Percentiles rank a stretch among this genome's conserved stretches.
phyloP scores from a whole-genome alignment of 106 monocot species.

The Platanthera zijinensis region DNA sequence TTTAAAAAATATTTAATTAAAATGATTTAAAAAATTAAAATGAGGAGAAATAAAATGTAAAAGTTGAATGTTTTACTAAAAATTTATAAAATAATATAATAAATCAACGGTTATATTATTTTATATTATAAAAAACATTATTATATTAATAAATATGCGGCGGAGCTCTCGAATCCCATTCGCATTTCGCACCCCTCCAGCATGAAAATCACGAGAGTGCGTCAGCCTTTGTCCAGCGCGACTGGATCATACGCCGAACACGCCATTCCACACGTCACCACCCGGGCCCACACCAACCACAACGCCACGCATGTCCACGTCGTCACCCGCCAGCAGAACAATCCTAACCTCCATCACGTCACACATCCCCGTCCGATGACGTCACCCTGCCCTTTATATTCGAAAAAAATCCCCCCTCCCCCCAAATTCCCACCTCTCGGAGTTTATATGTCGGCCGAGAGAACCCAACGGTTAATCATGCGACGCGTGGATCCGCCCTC shows the following conservation, averaged over 20 bases:
- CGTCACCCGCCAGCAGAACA: neutral
- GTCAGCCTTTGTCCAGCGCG: no score
- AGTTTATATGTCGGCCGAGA: neutral
- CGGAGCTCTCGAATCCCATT: neutral
- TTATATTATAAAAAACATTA: no score
- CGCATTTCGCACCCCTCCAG: neutral
- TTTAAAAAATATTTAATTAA: no score
- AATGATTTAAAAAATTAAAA: no score
- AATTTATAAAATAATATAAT: no score
- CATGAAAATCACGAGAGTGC: neutral
- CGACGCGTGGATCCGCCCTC: neutral
- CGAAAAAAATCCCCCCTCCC: neutral
- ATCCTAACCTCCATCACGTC: neutral
- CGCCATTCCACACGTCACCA: neutral
- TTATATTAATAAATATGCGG: neutral
- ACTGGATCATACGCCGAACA: neutral
- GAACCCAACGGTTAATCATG: neutral
- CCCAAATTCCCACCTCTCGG: neutral
- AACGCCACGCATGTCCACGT: constrained; percentile 1
- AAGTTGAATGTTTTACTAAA: no score
- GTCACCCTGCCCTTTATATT: neutral
- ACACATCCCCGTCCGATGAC: neutral
- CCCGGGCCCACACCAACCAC: neutral
- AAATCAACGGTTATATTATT: no score
- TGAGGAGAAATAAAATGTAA: no score